Evolutionary conservation across 495 filamentous ascomycete genomes (phyloP).

Genomic region (Astrocystis sublimbata): DNA sequence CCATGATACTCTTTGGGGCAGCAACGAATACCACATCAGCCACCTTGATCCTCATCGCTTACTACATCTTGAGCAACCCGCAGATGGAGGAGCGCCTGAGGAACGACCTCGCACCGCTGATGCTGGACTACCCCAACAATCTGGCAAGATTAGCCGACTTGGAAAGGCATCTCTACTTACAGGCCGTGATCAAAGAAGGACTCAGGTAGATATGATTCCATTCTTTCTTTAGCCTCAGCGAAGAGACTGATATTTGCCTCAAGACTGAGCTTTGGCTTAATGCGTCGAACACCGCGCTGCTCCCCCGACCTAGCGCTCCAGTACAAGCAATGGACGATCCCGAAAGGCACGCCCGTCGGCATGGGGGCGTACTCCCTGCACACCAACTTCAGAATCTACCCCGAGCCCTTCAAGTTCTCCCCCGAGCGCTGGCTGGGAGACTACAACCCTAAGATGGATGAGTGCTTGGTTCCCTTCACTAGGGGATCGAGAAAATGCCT

Average conservation of each 20-base stretch:
- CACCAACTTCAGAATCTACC: constrained; percentile 39
- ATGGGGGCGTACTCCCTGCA: constrained; percentile 32
- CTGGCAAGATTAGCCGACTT: constrained; percentile 29
- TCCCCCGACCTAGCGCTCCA: constrained; percentile 25
- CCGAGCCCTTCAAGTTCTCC: constrained; percentile 33
- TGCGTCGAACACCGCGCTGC: neutral
- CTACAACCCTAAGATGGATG: constrained; percentile 22
- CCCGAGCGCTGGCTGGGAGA: constrained; percentile 46
- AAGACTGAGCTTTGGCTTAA: neutral
- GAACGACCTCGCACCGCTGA: constrained; percentile 23
- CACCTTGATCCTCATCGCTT: constrained; percentile 27
- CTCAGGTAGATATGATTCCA: constrained; percentile 19
- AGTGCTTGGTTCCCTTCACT: constrained; percentile 23
- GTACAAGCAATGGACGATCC: constrained; percentile 27
- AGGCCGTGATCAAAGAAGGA: constrained; percentile 41
- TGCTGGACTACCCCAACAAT: constrained; percentile 19
- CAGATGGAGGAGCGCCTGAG: constrained; percentile 17
- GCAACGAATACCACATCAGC: constrained; percentile 27
- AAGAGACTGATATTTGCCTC: neutral
- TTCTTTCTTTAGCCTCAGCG: too few species aligned
- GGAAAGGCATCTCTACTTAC: constrained; percentile 35
- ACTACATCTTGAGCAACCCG: constrained; percentile 27
- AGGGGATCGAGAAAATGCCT: constrained; percentile 22
- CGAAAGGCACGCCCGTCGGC: constrained; percentile 21
- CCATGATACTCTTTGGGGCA: constrained; percentile 24